phyloP scores from a whole-genome alignment of 139 green algal genomes.

The Micractinium conductrix region DNA sequence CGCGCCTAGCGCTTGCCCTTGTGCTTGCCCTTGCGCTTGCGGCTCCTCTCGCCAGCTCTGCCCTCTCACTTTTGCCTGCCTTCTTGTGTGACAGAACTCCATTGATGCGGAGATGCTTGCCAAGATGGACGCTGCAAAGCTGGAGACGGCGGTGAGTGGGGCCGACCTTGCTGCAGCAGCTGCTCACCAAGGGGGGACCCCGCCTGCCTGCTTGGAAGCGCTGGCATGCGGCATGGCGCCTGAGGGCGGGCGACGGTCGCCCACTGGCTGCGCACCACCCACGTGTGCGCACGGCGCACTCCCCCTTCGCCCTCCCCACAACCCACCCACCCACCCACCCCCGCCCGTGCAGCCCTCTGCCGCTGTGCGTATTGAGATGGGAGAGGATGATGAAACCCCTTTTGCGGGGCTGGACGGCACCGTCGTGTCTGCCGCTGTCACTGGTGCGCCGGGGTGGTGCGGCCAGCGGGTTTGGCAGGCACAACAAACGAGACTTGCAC shows the following conservation, averaged over 20 bases:
- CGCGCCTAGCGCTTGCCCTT: no score
- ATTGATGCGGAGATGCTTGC: slow-evolving; percentile 63
- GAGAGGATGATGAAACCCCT: slow-evolving; percentile 14
- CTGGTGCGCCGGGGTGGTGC: no score
- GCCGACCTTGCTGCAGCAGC: neutral
- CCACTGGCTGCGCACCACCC: no score
- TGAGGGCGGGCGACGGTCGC: no score
- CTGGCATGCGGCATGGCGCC: neutral
- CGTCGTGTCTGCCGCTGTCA: slow-evolving; percentile 28
- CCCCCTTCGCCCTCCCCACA: neutral
- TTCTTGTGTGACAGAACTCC: no score
- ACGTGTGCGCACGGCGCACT: no score
- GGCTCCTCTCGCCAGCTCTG: no score
- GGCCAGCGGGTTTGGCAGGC: no score
- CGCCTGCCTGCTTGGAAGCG: neutral
- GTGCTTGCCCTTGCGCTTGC: no score
- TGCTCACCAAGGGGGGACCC: no score
- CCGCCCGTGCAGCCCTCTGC: slow-evolving; percentile 4
- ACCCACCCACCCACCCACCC: neutral
- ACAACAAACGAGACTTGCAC: no score
- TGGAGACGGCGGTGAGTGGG: neutral
- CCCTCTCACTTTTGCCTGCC: no score
- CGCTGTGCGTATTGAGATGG: neutral
- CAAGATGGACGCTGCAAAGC: slow-evolving; percentile 38
- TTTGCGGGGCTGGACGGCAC: slow-evolving; percentile 42